phyloP scores from a whole-genome alignment of 768 basidiomycete genomes.

The Pluteus cervinus region DNA sequence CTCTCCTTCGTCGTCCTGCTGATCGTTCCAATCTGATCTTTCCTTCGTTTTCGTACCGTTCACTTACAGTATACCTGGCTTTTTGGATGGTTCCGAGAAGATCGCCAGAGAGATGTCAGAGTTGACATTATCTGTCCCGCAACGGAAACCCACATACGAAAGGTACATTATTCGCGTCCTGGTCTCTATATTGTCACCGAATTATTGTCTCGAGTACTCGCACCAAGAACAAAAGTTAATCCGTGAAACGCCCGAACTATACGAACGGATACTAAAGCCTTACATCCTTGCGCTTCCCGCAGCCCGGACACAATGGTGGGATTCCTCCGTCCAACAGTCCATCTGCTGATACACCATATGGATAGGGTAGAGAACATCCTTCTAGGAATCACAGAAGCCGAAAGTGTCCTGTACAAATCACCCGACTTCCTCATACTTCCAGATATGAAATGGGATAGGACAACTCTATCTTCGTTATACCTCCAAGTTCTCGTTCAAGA shows the following conservation, averaged over 20 bases:
- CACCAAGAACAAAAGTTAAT: constrained; percentile 68
- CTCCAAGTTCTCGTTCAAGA: constrained; percentile 73
- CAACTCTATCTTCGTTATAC: constrained; percentile 72
- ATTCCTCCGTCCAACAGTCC: constrained; percentile 1
- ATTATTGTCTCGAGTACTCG: constrained; percentile 50
- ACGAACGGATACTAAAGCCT: constrained; percentile 62
- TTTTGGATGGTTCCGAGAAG: constrained; percentile 57
- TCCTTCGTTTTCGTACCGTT: not conserved
- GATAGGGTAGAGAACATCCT: constrained; percentile 84
- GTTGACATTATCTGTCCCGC: constrained; percentile 85
- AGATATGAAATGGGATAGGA: constrained; percentile 96
- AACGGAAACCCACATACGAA: constrained; percentile 83
- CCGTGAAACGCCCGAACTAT: constrained; percentile 77
- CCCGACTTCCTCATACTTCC: constrained; percentile 76
- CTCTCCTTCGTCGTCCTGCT: not conserved
- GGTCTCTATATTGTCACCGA: not conserved
- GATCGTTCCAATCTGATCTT: not conserved
- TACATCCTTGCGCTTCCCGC: constrained; percentile 75
- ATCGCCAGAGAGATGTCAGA: constrained; percentile 59
- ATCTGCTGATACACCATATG: not conserved
- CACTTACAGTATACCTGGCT: constrained; percentile 70
- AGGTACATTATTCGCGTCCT: constrained; percentile 36
- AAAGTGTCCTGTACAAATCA: constrained; percentile 62
- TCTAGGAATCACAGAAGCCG: constrained; percentile 65
- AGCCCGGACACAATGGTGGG: constrained; percentile 76